Evolutionary conservation across 352 stramenopile genomes (phyloP), one percentile per base, ranked within the genome.

Genomic region (Thalassiosira pacifica): DNA sequence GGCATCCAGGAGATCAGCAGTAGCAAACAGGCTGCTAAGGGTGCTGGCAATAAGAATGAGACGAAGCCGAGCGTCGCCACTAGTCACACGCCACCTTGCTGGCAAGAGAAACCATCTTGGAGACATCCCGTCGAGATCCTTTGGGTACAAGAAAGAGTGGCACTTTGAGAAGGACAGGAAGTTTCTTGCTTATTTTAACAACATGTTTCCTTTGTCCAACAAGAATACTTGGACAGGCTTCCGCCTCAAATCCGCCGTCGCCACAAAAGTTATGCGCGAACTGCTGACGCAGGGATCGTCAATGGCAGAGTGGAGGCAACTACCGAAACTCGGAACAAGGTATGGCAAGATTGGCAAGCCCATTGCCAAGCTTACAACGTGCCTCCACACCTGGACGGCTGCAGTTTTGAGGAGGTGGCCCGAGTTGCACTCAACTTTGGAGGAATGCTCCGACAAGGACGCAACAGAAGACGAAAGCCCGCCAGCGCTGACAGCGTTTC

Each of bases 91-190:
- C n/a, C 74, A 82, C 48, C 40, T 82, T n/a, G n/a, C 68, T 3
- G 53, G 68, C 5, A 52, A 73, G 0, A 19, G 57, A 57, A 86
- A 86, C 42, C 0, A 53, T 1, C 24, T 86, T 22, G 53, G 32
- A 10, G 79, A 89, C 24, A 83, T 89, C 37, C 77, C 83, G 0
- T 89, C 67, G 1, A 70, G 71, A 10, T 89, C 76, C 5, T 89
- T 80, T 80, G 83, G 78, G 0, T 67, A 45, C 27, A 42, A 74
- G 0, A 2, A 59, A 9, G 0, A 71, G 29, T 87, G 83, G 73
- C 24, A 78, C 6, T 89, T 18, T 37, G 18, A 67, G 18, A 74
- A 34, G 42, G 48, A 86, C 26, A 26, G 1, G 4, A 61, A 83
- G 0, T 81, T 89, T 66, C 32, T 73, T 0, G 37, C 42, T 0